A percentile compares a stretch with the other conserved stretches of the same genome.
These are phyloP conservation scores for Gossypium stocksii DNA, from an alignment of 345 rosid genomes.

Conservation along the genomic window DNA sequence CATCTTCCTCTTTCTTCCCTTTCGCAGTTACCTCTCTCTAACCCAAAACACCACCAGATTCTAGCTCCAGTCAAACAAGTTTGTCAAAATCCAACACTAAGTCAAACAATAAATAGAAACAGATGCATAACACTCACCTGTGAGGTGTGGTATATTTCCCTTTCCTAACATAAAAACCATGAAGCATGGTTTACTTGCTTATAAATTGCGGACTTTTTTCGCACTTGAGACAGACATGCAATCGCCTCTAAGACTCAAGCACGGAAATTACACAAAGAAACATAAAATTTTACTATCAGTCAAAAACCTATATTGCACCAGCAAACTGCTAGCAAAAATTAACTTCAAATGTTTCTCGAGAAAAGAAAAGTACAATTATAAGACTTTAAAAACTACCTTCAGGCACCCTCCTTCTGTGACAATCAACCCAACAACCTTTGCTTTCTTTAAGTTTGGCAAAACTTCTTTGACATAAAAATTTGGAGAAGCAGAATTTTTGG, in stretches of 20 bases:
- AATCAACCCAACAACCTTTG: conserved; percentile 68
- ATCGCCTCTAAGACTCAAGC: background rate
- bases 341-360: background rate
- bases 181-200: background rate
- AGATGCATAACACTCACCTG: background rate
- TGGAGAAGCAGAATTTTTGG: conserved; percentile 68
- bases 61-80: background rate
- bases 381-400: conserved; percentile 50
- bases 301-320: background rate
- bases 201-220: background rate
- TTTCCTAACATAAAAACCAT: background rate
- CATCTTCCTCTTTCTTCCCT: background rate
- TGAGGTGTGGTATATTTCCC: background rate
- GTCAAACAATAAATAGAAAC: background rate
- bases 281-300: background rate
- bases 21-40: background rate
- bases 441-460: conserved; percentile 66
- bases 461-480: conserved; percentile 71
- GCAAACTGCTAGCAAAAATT: background rate
- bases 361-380: background rate
- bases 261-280: background rate
- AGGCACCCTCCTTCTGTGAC: conserved; percentile 77
- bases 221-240: background rate
- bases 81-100: background rate
- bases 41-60: background rate